Evolutionary conservation across 495 filamentous ascomycete genomes (phyloP).

Genomic region (Rusavskia elegans): DNA sequence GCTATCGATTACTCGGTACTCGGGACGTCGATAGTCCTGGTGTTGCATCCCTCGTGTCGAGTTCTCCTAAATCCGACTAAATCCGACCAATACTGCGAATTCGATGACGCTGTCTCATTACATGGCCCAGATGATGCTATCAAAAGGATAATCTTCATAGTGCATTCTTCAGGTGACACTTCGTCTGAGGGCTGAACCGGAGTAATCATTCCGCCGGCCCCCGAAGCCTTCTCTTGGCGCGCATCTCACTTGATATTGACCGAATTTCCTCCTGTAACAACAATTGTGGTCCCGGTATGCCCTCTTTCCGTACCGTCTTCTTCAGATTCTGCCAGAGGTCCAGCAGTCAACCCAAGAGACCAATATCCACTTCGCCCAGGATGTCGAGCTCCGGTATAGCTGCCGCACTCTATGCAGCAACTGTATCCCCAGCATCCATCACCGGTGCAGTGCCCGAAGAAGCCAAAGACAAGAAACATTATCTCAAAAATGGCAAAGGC

Average conservation of each 20-base stretch:
- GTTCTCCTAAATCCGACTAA: no score
- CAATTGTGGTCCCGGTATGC: conserved; percentile 13
- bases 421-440: conserved; percentile 28
- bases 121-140: no score
- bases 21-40: no score
- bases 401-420: conserved; percentile 36
- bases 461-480: conserved; percentile 36
- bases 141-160: no score
- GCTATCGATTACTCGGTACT: no score
- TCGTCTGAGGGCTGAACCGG: background rate
- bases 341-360: conserved; percentile 1
- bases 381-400: conserved; percentile 27
- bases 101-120: no score
- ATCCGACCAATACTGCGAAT: no score
- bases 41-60: no score
- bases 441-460: conserved; percentile 35
- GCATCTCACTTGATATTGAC: background rate
- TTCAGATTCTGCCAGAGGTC: conserved; percentile 10
- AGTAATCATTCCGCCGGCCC: background rate
- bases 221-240: background rate
- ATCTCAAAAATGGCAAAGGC: conserved; percentile 37
- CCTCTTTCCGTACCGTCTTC: conserved; percentile 14
- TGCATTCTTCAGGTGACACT: no score
- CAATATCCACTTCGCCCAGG: conserved; percentile 7
- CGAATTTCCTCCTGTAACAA: background rate